Conservation (phyloP, 176 grass and related monocot genomes). For the Cymbopogon citratus region DNA sequence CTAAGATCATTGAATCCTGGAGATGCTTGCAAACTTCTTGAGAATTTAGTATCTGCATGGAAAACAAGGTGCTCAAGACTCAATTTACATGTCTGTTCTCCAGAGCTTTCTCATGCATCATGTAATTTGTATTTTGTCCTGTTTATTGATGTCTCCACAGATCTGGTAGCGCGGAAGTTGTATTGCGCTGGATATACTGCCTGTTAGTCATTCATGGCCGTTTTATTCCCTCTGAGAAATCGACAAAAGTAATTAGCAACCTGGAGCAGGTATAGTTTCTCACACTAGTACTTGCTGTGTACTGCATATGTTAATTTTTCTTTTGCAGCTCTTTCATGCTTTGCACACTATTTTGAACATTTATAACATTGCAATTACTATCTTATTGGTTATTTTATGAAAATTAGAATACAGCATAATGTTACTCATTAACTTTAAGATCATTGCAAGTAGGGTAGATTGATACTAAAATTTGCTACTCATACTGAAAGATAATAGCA, state of each 20-base stretch:
- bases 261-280: conserved; percentile 66
- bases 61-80: conserved; percentile 52
- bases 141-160: conserved; percentile 39
- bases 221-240: conserved; percentile 51
- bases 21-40: conserved; percentile 70
- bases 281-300: not conserved
- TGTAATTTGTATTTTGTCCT: not conserved
- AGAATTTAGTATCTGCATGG: conserved; percentile 63
- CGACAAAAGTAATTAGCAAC: conserved; percentile 35
- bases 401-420: not conserved
- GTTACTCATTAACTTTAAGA: not conserved
- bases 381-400: not conserved
- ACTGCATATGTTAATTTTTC: not conserved
- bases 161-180: conserved; percentile 49
- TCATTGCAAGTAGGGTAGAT: not conserved
- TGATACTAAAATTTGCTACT: not conserved
- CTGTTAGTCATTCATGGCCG: conserved; percentile 68
- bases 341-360: not conserved
- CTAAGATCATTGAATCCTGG: conserved; percentile 53
- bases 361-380: not conserved
- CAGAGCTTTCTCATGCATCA: not conserved
- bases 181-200: conserved; percentile 79
- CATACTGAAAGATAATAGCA: not conserved
- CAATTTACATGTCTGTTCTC: conserved; percentile 1
- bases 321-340: conserved; percentile 6